Evolutionary conservation across 441 rosid species (phyloP).

Genomic region (Eutrema salsugineum): DNA sequence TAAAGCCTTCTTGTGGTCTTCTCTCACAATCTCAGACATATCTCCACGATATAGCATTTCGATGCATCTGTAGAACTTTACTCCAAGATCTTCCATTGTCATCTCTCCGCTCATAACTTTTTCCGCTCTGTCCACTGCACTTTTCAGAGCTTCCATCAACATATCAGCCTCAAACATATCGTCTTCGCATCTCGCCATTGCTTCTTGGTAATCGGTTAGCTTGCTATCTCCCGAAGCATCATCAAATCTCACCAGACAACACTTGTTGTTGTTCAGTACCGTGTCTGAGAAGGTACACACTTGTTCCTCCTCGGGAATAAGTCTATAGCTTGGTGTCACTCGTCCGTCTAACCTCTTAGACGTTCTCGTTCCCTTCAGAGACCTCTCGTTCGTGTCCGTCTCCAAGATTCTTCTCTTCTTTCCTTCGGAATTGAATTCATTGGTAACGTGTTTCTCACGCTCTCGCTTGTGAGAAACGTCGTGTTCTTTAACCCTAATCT

Average conservation of each 20-base stretch:
- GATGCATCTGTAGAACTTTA: not conserved
- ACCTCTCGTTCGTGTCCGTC: not conserved
- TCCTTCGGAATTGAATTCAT: not conserved
- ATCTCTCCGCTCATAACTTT: not conserved
- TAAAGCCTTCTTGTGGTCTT: not conserved
- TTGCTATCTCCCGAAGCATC: not conserved
- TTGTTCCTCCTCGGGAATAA: not conserved
- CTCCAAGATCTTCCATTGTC: not conserved
- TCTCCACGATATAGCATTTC: not conserved
- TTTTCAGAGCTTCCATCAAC: not conserved
- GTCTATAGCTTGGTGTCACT: not conserved
- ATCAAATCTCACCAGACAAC: not conserved
- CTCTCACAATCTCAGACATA: not conserved
- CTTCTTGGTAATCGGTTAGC: not conserved
- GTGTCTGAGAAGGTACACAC: not conserved
- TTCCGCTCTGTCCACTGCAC: not conserved
- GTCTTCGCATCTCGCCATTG: not conserved
- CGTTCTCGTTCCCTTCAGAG: not conserved
- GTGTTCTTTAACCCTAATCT: not conserved
- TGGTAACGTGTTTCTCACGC: not conserved
- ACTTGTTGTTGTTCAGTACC: slow-evolving; percentile 5
- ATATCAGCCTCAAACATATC: not conserved
- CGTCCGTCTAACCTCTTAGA: not conserved
- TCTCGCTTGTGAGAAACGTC: not conserved
- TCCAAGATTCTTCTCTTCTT: not conserved